A percentile compares a stretch with the other conserved stretches of the same genome.
Evolutionary conservation across 1,139 yeast species (phyloP).

Genomic region (Protomyces inouyei): DNA sequence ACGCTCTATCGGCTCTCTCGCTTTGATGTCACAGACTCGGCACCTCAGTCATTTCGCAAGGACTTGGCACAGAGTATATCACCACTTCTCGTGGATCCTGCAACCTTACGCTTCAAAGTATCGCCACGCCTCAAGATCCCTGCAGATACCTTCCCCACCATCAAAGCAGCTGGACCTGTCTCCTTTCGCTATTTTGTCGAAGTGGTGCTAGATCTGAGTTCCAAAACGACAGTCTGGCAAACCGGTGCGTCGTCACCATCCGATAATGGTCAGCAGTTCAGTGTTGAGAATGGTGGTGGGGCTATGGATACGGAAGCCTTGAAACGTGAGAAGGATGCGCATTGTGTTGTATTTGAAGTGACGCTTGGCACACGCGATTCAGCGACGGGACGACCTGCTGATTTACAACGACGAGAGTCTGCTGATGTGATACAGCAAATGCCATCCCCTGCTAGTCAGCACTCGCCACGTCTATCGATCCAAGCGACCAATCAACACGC

Average conservation of each 20-base stretch:
- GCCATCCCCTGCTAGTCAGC: not conserved
- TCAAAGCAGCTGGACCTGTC: constrained; percentile 67
- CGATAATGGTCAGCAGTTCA: not conserved
- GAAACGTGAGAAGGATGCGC: constrained; percentile 14
- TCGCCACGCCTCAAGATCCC: constrained; percentile 68
- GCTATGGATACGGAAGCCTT: constrained; percentile 15
- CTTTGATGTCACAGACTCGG: constrained; percentile 55
- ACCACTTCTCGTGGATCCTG: constrained; percentile 75
- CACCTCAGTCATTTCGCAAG: constrained; percentile 66
- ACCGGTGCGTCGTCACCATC: not conserved
- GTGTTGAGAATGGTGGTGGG: not conserved
- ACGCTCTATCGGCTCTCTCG: constrained; percentile 79
- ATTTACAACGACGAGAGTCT: not conserved
- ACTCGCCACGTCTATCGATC: not conserved
- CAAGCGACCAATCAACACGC: not conserved
- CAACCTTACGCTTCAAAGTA: constrained; percentile 53
- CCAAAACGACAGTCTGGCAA: constrained; percentile 36
- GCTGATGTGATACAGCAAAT: too few species aligned
- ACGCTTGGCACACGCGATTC: constrained; percentile 14
- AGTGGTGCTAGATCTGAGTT: constrained; percentile 65
- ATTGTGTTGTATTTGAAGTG: constrained; percentile 20
- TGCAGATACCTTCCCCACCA: constrained; percentile 80
- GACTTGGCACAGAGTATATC: constrained; percentile 73
- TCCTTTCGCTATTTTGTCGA: constrained; percentile 76
- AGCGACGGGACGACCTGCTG: not conserved